Evolutionary conservation across 345 rosid genomes (phyloP).

Genomic region (Citrus cavaleriei): DNA sequence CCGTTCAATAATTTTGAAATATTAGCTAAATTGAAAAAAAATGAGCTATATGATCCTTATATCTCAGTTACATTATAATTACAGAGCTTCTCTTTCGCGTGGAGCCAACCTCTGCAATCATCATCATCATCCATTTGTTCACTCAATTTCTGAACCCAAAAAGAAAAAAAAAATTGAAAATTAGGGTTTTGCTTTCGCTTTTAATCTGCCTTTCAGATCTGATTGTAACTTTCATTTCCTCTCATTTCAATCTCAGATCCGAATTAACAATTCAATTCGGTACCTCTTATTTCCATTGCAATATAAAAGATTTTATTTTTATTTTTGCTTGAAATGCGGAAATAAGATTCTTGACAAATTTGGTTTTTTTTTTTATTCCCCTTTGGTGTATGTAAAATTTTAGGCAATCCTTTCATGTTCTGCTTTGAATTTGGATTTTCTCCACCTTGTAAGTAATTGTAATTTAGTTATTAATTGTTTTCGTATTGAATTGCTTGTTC

Average conservation of each 20-base stretch:
- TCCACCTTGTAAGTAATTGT: slow-evolving; percentile 51
- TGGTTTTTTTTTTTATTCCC: not conserved
- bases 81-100: not conserved
- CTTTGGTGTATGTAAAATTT: not conserved
- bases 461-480: not conserved
- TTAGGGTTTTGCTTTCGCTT: slow-evolving; percentile 18
- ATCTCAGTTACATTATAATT: not conserved
- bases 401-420: slow-evolving; percentile 43
- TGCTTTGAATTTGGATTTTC: slow-evolving; percentile 45
- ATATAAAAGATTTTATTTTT: not conserved
- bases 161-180: slow-evolving; percentile 1
- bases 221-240: slow-evolving; percentile 20
- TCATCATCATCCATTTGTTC: slow-evolving; percentile 17
- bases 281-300: slow-evolving; percentile 2
- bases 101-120: slow-evolving; percentile 22
- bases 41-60: not conserved
- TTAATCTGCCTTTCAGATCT: slow-evolving; percentile 6
- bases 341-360: slow-evolving; percentile 7
- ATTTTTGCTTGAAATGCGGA: not conserved
- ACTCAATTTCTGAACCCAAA: slow-evolving; percentile 18
- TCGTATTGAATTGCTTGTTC: not conserved
- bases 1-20: slow-evolving; percentile 22
- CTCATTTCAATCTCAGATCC: slow-evolving; percentile 31
- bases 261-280: slow-evolving; percentile 15
- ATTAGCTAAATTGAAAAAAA: not conserved